phyloP scores from a whole-genome alignment of 169 alveolate genomes.

The Ichthyophthirius multifiliis region DNA sequence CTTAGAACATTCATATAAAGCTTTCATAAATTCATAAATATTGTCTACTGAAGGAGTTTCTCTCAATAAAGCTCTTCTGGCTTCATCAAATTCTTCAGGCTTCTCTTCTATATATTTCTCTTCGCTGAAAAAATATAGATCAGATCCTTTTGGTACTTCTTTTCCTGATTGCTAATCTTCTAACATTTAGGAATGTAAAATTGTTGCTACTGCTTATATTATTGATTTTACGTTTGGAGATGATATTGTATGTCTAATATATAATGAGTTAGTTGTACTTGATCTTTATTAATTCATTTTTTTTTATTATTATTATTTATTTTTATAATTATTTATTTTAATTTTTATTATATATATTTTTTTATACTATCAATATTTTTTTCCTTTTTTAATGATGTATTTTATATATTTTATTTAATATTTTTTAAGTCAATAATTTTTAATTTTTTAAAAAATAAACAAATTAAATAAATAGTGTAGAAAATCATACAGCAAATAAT shows the following conservation, averaged over 20 bases:
- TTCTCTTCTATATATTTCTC: conserved; percentile 84
- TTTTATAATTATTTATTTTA: too few relatives aligned
- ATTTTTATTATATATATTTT: too few relatives aligned
- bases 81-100: conserved; percentile 80
- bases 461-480: too few relatives aligned
- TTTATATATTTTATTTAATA: too few relatives aligned
- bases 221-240: conserved; percentile 79
- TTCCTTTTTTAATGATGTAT: too few relatives aligned
- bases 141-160: conserved; percentile 69
- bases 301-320: too few relatives aligned
- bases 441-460: too few relatives aligned
- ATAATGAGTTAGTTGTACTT: conserved; percentile 35
- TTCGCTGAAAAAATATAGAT: conserved; percentile 81
- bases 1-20: conserved; percentile 86
- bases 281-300: not conserved
- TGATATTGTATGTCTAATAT: conserved; percentile 56
- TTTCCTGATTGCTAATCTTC: conserved; percentile 76
- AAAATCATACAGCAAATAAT: too few relatives aligned
- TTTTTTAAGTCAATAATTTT: too few relatives aligned
- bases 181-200: conserved; percentile 75
- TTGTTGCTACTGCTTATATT: conserved; percentile 78
- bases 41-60: conserved; percentile 86
- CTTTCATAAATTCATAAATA: conserved; percentile 83
- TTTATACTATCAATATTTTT: too few relatives aligned
- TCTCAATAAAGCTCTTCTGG: conserved; percentile 59